Conservation (phyloP, 345 rosid genomes). For the Orychophragmus violaceus region DNA sequence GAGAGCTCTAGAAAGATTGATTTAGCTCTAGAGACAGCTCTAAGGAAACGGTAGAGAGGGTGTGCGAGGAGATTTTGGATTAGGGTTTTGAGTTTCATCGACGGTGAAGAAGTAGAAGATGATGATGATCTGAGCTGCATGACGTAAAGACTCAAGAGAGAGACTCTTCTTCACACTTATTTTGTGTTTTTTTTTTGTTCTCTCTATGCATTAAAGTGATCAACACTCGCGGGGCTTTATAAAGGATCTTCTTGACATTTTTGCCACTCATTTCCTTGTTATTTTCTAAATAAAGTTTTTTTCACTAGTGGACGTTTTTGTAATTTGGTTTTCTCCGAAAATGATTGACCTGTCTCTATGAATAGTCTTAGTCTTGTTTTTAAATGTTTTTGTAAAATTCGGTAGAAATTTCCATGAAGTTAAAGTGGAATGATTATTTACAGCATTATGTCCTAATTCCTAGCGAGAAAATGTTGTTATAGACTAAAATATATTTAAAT, state of each 20-base stretch:
- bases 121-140: constrained; percentile 29
- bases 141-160: constrained; percentile 8
- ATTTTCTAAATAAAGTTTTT: neutral
- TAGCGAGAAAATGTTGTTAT: neutral
- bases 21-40: constrained; percentile 60
- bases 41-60: constrained; percentile 45
- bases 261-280: constrained; percentile 17
- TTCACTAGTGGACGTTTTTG: constrained; percentile 4
- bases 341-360: neutral
- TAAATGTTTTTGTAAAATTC: neutral
- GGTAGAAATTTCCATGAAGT: neutral
- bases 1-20: constrained; percentile 40
- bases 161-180: constrained; percentile 14
- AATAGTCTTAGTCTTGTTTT: neutral
- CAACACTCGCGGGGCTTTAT: constrained; percentile 40
- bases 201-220: constrained; percentile 12
- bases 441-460: neutral
- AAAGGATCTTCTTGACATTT: constrained; percentile 37
- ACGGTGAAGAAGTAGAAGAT: constrained; percentile 39
- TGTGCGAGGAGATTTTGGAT: constrained; percentile 59
- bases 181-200: neutral
- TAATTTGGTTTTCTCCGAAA: neutral
- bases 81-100: constrained; percentile 62
- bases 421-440: neutral
- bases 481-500: neutral